These are phyloP conservation scores for Claviceps arundinis DNA, from an alignment of 2,329 filamentous ascomycete genomes.

Conservation along the genomic window DNA sequence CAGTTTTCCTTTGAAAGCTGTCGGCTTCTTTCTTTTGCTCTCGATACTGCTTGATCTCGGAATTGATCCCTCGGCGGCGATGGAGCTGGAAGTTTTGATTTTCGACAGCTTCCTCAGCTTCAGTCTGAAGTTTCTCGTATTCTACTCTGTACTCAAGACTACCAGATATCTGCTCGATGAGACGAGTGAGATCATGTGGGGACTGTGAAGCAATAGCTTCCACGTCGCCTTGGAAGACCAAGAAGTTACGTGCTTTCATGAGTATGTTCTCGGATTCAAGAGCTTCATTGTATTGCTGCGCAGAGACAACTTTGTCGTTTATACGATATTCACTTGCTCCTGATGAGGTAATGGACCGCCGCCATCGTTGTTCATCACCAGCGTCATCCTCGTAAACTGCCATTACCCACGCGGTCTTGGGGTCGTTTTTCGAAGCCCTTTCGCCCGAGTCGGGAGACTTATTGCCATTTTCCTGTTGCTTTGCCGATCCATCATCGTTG, in stretches of 20 bases:
- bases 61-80: constrained; percentile 85
- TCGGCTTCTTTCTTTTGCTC: constrained; percentile 95
- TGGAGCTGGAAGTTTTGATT: constrained; percentile 82
- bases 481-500: constrained; percentile 75
- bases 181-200: constrained; percentile 77
- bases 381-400: constrained; percentile 97
- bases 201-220: constrained; percentile 94
- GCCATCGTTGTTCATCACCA: constrained; percentile 90
- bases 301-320: constrained; percentile 80
- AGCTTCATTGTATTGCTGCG: constrained; percentile 84
- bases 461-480: constrained; percentile 47
- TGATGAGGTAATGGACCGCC: constrained; percentile 77
- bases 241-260: constrained; percentile 94
- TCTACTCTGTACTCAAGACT: constrained; percentile 89
- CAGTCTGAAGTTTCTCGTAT: constrained; percentile 79
- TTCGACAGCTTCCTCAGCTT: constrained; percentile 76
- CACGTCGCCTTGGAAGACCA: constrained; percentile 96
- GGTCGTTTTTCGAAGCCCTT: constrained; percentile 61
- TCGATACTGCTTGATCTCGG: constrained; percentile 93
- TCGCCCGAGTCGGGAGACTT: constrained; percentile 48
- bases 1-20: constrained; percentile 78
- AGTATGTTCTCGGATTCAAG: constrained; percentile 91
- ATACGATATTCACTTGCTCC: constrained; percentile 94
- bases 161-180: constrained; percentile 96
- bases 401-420: constrained; percentile 97